Conservation (phyloP, 345 rosid genomes). For the Syzygium jambos region DNA sequence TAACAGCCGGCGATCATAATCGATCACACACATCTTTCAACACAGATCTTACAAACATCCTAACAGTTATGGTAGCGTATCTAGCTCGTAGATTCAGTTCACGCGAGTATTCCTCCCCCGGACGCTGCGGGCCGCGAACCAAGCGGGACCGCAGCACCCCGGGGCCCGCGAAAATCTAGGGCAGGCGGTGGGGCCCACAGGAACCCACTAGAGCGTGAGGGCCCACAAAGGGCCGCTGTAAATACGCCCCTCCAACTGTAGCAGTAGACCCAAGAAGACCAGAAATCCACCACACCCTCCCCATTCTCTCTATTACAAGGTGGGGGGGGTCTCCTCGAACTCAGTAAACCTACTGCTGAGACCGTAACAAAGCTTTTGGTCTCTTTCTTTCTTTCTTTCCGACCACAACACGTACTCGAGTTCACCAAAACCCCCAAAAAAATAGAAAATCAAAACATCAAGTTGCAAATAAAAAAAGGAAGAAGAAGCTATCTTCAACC, state of each 20-base stretch:
- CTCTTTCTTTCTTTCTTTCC: background rate
- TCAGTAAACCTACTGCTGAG: background rate
- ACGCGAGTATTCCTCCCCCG: too few relatives aligned
- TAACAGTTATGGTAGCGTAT: background rate
- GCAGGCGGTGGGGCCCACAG: background rate
- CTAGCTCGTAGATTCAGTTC: fast-evolving
- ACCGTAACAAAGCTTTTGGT: background rate
- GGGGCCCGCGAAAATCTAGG: background rate
- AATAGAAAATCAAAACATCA: too few relatives aligned
- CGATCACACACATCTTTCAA: background rate
- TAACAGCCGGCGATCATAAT: fast-evolving
- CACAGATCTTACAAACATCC: background rate
- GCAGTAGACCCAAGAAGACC: background rate
- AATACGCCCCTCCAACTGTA: background rate
- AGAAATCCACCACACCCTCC: background rate
- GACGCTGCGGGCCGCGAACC: background rate
- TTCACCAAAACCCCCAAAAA: background rate
- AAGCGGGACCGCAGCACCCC: background rate
- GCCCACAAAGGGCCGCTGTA: background rate
- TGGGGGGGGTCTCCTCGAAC: background rate
- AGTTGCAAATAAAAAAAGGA: background rate
- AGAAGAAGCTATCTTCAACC: background rate
- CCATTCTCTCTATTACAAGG: background rate
- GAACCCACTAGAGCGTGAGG: background rate
- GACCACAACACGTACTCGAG: background rate